Conservation (phyloP, 495 filamentous ascomycete genomes). For the Talaromyces proteolyticus region DNA sequence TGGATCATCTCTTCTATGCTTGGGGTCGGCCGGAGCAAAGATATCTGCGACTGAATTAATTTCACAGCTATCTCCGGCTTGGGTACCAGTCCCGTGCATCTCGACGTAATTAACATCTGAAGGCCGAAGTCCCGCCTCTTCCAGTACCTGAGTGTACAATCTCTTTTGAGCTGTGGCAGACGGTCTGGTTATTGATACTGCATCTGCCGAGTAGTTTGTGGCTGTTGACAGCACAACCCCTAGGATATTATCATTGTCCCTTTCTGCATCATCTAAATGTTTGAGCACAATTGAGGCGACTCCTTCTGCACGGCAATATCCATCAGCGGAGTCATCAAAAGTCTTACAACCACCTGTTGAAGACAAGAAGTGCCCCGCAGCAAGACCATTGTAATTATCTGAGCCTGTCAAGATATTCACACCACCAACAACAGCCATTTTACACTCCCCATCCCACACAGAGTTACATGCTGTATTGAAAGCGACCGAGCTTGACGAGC, state of each 20-base stretch:
- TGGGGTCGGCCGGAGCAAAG: constrained; percentile 66
- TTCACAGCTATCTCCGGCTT: constrained; percentile 74
- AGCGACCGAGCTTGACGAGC: constrained; percentile 79
- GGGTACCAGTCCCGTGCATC: constrained; percentile 84
- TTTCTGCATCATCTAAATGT: constrained; percentile 64
- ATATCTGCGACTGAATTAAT: constrained; percentile 72
- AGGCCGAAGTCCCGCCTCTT: constrained; percentile 64
- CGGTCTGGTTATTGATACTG: constrained; percentile 74
- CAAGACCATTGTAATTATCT: constrained; percentile 79
- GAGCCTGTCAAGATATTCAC: constrained; percentile 78
- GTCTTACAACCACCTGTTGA: constrained; percentile 77
- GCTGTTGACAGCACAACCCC: constrained; percentile 59
- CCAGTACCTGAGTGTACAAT: constrained; percentile 60
- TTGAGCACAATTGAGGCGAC: constrained; percentile 70
- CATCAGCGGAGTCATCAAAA: constrained; percentile 70
- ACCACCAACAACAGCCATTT: constrained; percentile 79
- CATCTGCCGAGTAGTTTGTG: constrained; percentile 71
- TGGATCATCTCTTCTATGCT: constrained; percentile 18
- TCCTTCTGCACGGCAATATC: constrained; percentile 71
- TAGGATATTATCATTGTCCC: constrained; percentile 66
- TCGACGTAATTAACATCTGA: constrained; percentile 75
- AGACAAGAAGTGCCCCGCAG: constrained; percentile 78
- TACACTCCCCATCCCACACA: constrained; percentile 74
- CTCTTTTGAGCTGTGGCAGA: constrained; percentile 64
- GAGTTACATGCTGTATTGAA: constrained; percentile 80